Percentiles rank a stretch among this genome's conserved stretches.
phyloP scores from a whole-genome alignment of 495 filamentous ascomycete genomes.

The Penicillium cataractarum region DNA sequence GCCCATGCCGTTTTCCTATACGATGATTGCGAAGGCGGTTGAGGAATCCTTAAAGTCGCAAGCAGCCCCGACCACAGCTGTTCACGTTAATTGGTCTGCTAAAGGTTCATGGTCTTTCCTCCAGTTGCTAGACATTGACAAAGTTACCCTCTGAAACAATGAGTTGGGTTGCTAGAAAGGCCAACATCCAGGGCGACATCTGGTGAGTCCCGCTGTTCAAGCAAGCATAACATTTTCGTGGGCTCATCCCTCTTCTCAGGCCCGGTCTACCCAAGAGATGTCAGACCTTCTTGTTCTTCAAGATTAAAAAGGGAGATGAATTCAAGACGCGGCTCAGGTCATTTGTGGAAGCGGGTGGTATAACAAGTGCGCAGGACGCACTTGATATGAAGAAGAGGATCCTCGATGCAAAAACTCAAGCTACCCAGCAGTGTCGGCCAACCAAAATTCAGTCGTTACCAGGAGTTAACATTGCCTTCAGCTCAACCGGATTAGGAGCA shows the following conservation, averaged over 20 bases:
- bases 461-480: neutral
- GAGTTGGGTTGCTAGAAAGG: neutral
- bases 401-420: neutral
- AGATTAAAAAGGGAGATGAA: constrained; percentile 11
- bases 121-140: neutral
- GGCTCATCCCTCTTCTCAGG: neutral
- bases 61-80: neutral
- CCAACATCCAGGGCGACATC: neutral
- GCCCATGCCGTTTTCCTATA: neutral
- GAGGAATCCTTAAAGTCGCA: neutral
- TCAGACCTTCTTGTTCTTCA: constrained; percentile 23
- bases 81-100: neutral
- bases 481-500: neutral
- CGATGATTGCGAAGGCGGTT: neutral
- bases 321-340: constrained; percentile 16
- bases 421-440: neutral
- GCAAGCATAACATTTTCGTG: neutral
- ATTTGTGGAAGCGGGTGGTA: constrained; percentile 6
- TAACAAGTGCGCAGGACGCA: neutral
- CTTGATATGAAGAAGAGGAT: neutral
- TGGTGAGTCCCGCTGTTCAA: neutral
- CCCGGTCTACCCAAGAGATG: constrained; percentile 23
- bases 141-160: neutral
- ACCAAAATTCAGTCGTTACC: neutral
- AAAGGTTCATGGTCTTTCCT: neutral